Evolutionary conservation across 140 eudicot genomes (phyloP), one percentile per base, ranked within the genome.

Genomic region (Anethum foeniculum): DNA sequence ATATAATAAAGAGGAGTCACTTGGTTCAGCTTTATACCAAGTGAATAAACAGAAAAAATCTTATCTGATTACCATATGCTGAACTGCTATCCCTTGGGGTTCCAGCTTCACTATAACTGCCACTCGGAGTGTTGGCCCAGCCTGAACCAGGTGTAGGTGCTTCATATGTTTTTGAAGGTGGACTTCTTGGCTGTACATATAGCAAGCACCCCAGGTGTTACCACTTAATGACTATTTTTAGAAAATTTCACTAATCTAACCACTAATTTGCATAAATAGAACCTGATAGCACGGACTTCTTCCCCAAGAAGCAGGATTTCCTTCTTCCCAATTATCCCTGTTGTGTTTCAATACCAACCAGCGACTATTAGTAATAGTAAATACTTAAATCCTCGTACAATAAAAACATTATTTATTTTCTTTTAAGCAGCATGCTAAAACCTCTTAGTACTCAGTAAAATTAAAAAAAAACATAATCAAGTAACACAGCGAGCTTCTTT

Each of bases 81-180:
- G 93, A 87, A 71, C 90, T 81, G 65, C 79, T 89, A 83, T 93
- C 97, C 64, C 97, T 86, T 60, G 99, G 98, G 41, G 99, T 96
- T 85, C 93, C 97, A 65, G 98, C 98, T 58, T 96, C 99, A 88
- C 84, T 86, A 82, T 89, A 94, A 83, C 84, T 92, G 82, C 92
- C 89, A 84, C 96, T 83, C 44, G 96, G 94, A 77, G 97, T 88
- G 80, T 75, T 85, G 58, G 96, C 85, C 96, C 98, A 93, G 73
- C 97, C 96, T 81, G 96, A 89, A 86, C 99, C 97, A 73, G 97
- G 99, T 82, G 98, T 93, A 21, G 99, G 98, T 36, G 98, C 99
- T 81, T 96, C 99, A 86, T 96, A 93, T 41, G 99, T 85, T 81
- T 91, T 92, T 79, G 97, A 89, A 72, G 90, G 96, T 76, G 99